Base-by-base conservation (phyloP, 495 filamentous ascomycete species). In the Aspergillus baeticus region DNA sequence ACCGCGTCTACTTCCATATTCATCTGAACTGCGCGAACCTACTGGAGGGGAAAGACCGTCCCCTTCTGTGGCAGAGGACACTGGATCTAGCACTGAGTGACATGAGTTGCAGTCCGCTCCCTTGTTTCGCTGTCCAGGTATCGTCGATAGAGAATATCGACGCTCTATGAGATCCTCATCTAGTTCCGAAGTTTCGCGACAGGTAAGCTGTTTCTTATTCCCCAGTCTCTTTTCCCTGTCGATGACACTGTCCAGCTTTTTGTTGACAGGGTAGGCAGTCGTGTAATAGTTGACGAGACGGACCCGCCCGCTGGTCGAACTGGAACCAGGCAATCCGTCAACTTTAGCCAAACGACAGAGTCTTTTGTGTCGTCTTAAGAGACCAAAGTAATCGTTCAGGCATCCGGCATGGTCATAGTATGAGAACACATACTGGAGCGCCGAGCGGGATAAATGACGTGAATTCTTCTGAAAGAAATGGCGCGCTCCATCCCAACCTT, bases 211-310 rank as follows among this genome's bases (percentile, higher is more conserved):
- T 17, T 41, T 20, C 11, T 13, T 4, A 34, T 20, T 6, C 36
- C 37, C 3, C 26, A 13, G 6, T 33, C 11, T 45, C 31, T 17
- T 59, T 51, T 51, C 31, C 6, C 17, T 14, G 14, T 22, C 17
- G 21, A 35, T n/a, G 10, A 20, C 5, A 11, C 17, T n/a, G 14
- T 41, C 52, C 29, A 34, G 44, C 18, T 33, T 61, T 36, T 35
- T 61, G 39, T 72, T 88, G 83, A 26, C 77, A 53, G 75, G 72
- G 2, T 91, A 92, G 5, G 87, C 88, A 51, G 88, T 79, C 8
- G 93, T 96, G 63, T 94, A 96, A 67, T 96, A 97, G 63, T 97
- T 96, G 37, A 90, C 76, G 63, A 96, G 96, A 2, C 91, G 79
- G 10, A 93, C 79, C 49, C 82, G 75, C 51, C 61, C 26, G 6